Percentiles rank a stretch among this genome's conserved stretches.
These are phyloP conservation scores for Choiromyces venosus DNA, from an alignment of 495 filamentous ascomycete species.

Conservation along the genomic window DNA sequence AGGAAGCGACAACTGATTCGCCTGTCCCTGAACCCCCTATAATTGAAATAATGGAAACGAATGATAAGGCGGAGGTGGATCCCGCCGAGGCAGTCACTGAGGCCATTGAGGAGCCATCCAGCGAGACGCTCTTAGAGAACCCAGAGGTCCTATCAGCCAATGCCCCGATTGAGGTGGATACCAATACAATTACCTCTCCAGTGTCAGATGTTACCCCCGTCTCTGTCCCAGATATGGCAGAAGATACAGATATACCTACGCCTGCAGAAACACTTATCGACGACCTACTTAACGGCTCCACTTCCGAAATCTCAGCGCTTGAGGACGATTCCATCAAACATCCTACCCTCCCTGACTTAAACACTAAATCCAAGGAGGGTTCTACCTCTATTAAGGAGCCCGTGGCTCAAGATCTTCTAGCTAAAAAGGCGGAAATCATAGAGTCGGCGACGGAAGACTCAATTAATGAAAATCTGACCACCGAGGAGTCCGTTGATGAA, in stretches of 20 bases:
- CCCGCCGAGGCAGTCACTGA: constrained; percentile 5
- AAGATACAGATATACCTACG: neutral
- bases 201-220: neutral
- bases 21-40: neutral
- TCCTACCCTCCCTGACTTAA: neutral
- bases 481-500: neutral
- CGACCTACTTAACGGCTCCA: neutral
- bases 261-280: neutral
- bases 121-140: neutral
- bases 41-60: neutral
- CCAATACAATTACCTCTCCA: neutral
- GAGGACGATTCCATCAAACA: neutral
- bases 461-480: neutral
- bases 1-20: neutral
- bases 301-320: neutral
- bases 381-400: neutral
- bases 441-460: neutral
- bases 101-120: neutral
- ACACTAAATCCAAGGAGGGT: neutral
- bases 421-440: neutral
- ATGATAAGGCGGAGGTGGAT: neutral
- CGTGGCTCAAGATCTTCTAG: neutral
- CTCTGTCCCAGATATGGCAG: neutral
- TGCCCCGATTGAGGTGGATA: neutral
- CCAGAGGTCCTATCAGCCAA: neutral